Base-by-base conservation (phyloP, 164 flowering plant species). In the Taxillus chinensis region DNA sequence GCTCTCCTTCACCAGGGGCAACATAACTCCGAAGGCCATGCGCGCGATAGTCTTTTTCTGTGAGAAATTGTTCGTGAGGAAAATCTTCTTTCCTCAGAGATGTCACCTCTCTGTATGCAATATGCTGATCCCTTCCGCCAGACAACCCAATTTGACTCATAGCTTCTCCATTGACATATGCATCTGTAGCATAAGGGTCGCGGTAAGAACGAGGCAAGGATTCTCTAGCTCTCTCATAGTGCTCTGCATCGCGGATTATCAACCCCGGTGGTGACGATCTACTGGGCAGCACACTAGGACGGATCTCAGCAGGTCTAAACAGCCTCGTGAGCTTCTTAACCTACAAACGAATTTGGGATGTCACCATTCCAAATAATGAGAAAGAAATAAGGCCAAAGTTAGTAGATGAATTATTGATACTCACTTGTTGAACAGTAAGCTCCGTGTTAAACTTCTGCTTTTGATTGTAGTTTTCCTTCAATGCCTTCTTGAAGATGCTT, bases 401-500 rank as follows among this genome's bases (percentile, higher is more conserved):
- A 50, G 39, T 15, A 70, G 61, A 27, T 38, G 16, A 45, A 51
- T 14, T 46, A n/a, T 53, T 8, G 51, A 49, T 64, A 41, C 80
- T 77, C 64, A 88, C 97, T 70, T 90, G 91, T 62, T 63, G 45
- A 56, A 49, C 14, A 37, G 86, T 86, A 41, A 90, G 87, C 70
- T 86, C 90, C 45, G 79, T 75, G 61, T 81, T 79, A 75, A 90
- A 90, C 78, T 80, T 87, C 56, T 70, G 63, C 55, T 52, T 82
- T 39, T 76, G 77, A 52, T 79, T 60, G 66, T 88, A 83, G 65
- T 75, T 86, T 39, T 84, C 97, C 67, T 67, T 67, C 15, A 90
- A 79, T 39, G 95, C 93, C 73, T 75, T 81, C 78, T 69, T 84
- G 78, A 90, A 90, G 41, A 75, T 71, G 60, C 70, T 76, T 62